Percentiles rank a stretch among this genome's conserved stretches.
phyloP scores from a whole-genome alignment of 768 basidiomycete genomes.

The Galerina sulciceps region DNA sequence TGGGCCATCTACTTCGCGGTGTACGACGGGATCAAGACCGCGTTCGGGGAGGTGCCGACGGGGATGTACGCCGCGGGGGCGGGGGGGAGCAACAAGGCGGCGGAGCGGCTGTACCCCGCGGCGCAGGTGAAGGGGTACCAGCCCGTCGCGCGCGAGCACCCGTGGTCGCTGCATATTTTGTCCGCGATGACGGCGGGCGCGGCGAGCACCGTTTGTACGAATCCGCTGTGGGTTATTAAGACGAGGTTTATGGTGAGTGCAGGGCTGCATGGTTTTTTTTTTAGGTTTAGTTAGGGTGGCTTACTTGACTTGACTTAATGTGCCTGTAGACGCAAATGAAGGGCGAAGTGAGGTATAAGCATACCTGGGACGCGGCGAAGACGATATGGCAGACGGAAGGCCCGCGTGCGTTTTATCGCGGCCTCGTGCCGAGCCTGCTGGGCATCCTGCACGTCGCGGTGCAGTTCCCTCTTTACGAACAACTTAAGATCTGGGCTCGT shows the following conservation, averaged over 20 bases:
- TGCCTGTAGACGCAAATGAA: conserved; percentile 78
- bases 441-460: conserved; percentile 96
- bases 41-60: conserved; percentile 71
- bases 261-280: too few relatives aligned
- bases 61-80: conserved; percentile 30
- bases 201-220: conserved; percentile 90
- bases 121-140: conserved; percentile 88
- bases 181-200: conserved; percentile 98
- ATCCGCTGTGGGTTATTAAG: conserved; percentile 98
- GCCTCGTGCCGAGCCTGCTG: conserved; percentile 88
- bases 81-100: too few relatives aligned
- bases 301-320: too few relatives aligned
- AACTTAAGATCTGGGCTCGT: conserved; percentile 88
- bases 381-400: conserved; percentile 94
- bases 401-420: conserved; percentile 88
- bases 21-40: conserved; percentile 92
- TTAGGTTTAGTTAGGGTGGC: too few relatives aligned
- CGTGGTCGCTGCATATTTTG: conserved; percentile 86
- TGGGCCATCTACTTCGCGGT: conserved; percentile 99
- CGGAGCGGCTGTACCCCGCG: conserved; percentile 73
- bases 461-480: conserved; percentile 96
- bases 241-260: conserved; percentile 92
- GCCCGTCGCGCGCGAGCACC: conserved; percentile 77
- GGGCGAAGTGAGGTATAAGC: conserved; percentile 78
- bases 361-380: conserved; percentile 87